phyloP scores from a whole-genome alignment of 371 early-diverging fungal genomes.

The Funneliformis caledonium region DNA sequence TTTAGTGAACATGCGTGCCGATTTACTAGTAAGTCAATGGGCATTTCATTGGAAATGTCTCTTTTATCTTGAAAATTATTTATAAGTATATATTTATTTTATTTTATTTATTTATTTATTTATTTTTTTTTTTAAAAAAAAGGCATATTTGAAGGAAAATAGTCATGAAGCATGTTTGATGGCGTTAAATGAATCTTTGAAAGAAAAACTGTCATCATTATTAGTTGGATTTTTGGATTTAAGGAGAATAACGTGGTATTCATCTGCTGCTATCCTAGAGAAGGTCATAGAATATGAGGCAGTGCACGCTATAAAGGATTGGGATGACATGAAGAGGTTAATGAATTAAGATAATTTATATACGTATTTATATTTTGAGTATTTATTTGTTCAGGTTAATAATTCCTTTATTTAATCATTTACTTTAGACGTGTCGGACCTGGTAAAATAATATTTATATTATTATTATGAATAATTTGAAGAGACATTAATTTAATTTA shows the following conservation, averaged over 20 bases:
- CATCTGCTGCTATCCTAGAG: slow-evolving; percentile 76
- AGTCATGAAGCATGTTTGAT: slow-evolving; percentile 46
- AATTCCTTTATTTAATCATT: not conserved
- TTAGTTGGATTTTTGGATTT: slow-evolving; percentile 72
- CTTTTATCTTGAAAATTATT: slow-evolving; percentile 16
- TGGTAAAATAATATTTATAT: slow-evolving; percentile 45
- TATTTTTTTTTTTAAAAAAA: not conserved
- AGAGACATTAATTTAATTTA: no score
- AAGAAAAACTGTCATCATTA: slow-evolving; percentile 65
- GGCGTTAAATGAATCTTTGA: slow-evolving; percentile 64
- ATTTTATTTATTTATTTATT: no score
- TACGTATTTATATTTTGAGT: not conserved
- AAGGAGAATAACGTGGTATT: slow-evolving; percentile 79
- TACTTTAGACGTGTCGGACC: slow-evolving; percentile 64
- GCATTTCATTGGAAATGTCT: not conserved
- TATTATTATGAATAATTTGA: not conserved
- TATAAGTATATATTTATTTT: not conserved
- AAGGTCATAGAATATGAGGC: slow-evolving; percentile 83
- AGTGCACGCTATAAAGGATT: slow-evolving; percentile 78
- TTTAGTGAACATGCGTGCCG: slow-evolving; percentile 73
- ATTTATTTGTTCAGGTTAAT: not conserved
- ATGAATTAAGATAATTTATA: not conserved
- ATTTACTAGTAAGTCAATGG: slow-evolving; percentile 59
- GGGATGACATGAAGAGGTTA: slow-evolving; percentile 76
- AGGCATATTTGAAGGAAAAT: slow-evolving; percentile 42